These are phyloP conservation scores for Yamadazyma diddensiae DNA, from an alignment of 1,139 yeast species.

Conservation along the genomic window DNA sequence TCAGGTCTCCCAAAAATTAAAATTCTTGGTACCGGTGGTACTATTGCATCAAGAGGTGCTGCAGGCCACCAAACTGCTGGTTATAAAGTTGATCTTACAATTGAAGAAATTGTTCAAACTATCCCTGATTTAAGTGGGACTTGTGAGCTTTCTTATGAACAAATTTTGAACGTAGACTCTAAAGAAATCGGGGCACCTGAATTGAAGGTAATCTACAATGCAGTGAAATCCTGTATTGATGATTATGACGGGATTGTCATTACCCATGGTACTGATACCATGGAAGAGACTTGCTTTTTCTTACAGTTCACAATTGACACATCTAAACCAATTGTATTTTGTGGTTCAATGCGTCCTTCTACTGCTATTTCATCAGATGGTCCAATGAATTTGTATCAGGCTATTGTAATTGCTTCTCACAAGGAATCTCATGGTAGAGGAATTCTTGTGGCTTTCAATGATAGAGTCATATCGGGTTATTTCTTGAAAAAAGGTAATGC, in stretches of 20 bases:
- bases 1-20: slow-evolving; percentile 42
- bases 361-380: slow-evolving; percentile 71
- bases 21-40: slow-evolving; percentile 71
- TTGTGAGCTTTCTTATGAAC: slow-evolving; percentile 62
- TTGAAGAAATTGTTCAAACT: slow-evolving; percentile 54
- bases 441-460: slow-evolving; percentile 61
- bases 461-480: slow-evolving; percentile 65
- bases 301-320: slow-evolving; percentile 57
- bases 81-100: slow-evolving; percentile 62
- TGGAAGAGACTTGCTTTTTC: slow-evolving; percentile 71
- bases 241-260: slow-evolving; percentile 58
- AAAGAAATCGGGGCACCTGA: slow-evolving; percentile 53
- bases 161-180: slow-evolving; percentile 62
- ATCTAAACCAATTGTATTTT: slow-evolving; percentile 60
- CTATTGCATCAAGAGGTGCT: slow-evolving; percentile 65
- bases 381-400: slow-evolving; percentile 70
- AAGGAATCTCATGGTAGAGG: slow-evolving; percentile 54
- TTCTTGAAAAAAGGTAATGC: slow-evolving; percentile 71
- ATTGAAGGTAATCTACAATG: slow-evolving; percentile 31
- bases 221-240: slow-evolving; percentile 42
- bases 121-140: slow-evolving; percentile 61
- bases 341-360: slow-evolving; percentile 74
- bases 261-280: slow-evolving; percentile 72
- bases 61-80: slow-evolving; percentile 62
- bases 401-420: slow-evolving; percentile 60